Conservation (phyloP, 495 filamentous ascomycete species). For the Penicillium crystallinum region DNA sequence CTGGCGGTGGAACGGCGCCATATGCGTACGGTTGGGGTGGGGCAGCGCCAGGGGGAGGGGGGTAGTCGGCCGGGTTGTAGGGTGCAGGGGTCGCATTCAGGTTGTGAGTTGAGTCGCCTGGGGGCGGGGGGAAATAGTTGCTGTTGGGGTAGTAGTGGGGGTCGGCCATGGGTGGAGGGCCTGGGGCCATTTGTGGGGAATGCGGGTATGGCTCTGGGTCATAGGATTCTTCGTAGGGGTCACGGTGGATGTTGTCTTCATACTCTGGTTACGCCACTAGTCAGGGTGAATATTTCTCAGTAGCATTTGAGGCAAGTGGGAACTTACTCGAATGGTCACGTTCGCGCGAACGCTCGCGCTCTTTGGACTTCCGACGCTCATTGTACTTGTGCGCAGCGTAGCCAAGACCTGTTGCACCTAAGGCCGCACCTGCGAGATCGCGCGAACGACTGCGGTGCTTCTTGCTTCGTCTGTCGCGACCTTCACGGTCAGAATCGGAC, state of each 20-base stretch:
- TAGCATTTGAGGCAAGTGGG: background rate
- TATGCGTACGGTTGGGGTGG: slow-evolving; percentile 44
- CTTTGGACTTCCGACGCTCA: slow-evolving; percentile 50
- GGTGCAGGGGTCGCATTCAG: slow-evolving; percentile 23
- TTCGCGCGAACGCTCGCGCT: slow-evolving; percentile 29
- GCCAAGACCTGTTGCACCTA: slow-evolving; percentile 68
- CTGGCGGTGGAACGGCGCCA: slow-evolving; percentile 29
- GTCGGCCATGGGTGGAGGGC: slow-evolving; percentile 15
- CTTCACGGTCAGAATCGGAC: slow-evolving; percentile 38
- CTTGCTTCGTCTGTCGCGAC: slow-evolving; percentile 34
- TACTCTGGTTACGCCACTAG: slow-evolving; percentile 23
- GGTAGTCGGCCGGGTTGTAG: slow-evolving; percentile 43
- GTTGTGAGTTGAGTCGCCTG: slow-evolving; percentile 29
- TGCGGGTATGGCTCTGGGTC: slow-evolving; percentile 38
- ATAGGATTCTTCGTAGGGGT: slow-evolving; percentile 41
- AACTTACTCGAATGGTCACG: slow-evolving; percentile 18
- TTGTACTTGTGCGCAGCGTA: slow-evolving; percentile 67
- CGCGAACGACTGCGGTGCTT: slow-evolving; percentile 60
- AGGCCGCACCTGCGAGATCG: slow-evolving; percentile 61
- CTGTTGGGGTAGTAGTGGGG: slow-evolving; percentile 37
- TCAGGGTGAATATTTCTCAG: slow-evolving; percentile 6
- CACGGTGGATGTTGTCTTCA: slow-evolving; percentile 31
- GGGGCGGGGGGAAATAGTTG: slow-evolving; percentile 42
- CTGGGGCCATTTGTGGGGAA: slow-evolving; percentile 21
- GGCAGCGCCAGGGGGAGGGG: slow-evolving; percentile 39